Base-by-base conservation (phyloP, 2,329 filamentous ascomycete species). In the Amauroascus niger region DNA sequence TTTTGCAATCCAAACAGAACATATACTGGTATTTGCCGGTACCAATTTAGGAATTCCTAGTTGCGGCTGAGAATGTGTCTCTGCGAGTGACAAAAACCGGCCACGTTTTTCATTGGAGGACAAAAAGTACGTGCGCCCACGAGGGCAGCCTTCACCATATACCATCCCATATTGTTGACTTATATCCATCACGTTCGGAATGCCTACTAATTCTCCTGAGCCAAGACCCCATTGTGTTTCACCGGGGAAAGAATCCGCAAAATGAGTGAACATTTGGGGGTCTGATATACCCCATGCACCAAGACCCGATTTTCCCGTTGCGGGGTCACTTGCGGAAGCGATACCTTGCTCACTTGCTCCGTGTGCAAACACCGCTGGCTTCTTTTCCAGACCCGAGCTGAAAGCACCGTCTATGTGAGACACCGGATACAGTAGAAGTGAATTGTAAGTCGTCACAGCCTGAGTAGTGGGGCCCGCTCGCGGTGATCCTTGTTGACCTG, bases 1-100 rank as follows among this genome's bases (percentile, higher is more conserved):
- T 65, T 95, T 97, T 33, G 90, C 88, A 59, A 96, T 84, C 91
- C 91, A 97, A 2, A 95, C 82, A 39, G 84, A 82, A 60, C 82
- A 87, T 16, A 93, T 78, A 1, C 84, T 81, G 57, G 93, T 86
- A 0, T 76, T 78, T 49, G 84, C 75, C 56, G 82, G 78, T 1
- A 84, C 82, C 16, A 95, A 78, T 50, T 81, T 81, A 1, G 90
- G 90, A 26, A 96, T 87, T 39, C 89, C 89, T 24, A 80, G 74
- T 57, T 82, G 76, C 6, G 81, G 82, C 49, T 82, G 77, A 11
- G 81, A 22, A 11, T 77, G 16, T 82, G 73, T 18, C 79, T 77
- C 76, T 6, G 83, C 80, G 46, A 78, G 74, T 18, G 76, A 79
- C 30, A 96, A 73, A 61, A 89, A 91, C 16, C 83, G 83, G 14